Evolutionary conservation across 345 rosid genomes (phyloP).

Genomic region (Hibiscus tridactylites): DNA sequence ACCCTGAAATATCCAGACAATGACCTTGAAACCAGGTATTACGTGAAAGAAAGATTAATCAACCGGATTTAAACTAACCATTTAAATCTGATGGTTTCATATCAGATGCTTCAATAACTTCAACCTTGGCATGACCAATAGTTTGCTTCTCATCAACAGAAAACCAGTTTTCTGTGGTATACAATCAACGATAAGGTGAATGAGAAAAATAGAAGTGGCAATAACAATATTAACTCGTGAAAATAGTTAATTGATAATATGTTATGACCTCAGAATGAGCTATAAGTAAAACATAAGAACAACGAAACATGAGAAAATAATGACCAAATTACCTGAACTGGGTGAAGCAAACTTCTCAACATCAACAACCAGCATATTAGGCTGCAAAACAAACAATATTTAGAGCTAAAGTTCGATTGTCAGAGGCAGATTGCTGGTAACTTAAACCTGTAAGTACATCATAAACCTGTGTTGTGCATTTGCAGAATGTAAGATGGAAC

Average conservation of each 20-base stretch:
- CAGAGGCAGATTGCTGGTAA: not conserved
- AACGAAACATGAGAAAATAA: not conserved
- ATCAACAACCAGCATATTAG: conserved; percentile 93
- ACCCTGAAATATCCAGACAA: conserved; percentile 44
- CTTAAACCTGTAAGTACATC: not conserved
- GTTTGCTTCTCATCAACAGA: conserved; percentile 76
- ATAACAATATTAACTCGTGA: not conserved
- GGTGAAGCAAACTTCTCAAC: conserved; percentile 70
- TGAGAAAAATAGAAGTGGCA: not conserved
- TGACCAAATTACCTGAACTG: conserved; percentile 32
- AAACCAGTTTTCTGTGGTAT: conserved; percentile 64
- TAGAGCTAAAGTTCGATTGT: conserved; percentile 13
- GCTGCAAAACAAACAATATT: conserved; percentile 38
- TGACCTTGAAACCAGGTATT: not conserved
- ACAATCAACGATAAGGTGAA: conserved; percentile 6
- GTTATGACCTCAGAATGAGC: not conserved
- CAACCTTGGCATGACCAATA: conserved; percentile 62
- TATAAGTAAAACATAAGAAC: not conserved
- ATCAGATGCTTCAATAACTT: conserved; percentile 76
- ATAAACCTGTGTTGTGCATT: not conserved
- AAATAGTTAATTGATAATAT: not conserved
- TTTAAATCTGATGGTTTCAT: conserved; percentile 79
- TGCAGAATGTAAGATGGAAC: not conserved
- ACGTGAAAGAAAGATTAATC: not conserved
- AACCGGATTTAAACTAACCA: conserved; percentile 36